Percentiles rank a stretch among this genome's conserved stretches.
These are phyloP conservation scores for Zangia roseola DNA, from an alignment of 768 basidiomycete genomes.

Conservation along the genomic window DNA sequence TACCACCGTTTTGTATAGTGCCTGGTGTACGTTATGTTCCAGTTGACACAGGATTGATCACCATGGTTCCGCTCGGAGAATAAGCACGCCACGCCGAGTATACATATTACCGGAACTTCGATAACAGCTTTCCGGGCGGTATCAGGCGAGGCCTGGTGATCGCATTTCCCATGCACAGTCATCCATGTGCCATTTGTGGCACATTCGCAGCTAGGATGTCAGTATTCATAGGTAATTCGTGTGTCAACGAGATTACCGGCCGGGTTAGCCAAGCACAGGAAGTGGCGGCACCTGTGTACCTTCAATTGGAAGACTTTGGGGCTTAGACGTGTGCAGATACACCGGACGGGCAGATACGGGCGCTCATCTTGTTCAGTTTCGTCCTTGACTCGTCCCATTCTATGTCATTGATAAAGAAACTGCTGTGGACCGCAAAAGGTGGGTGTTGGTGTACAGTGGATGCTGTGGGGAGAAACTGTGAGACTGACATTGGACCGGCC, in stretches of 20 bases:
- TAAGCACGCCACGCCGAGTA: no score
- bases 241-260: not conserved
- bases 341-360: not conserved
- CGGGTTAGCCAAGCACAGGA: constrained; percentile 1
- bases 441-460: not conserved
- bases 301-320: not conserved
- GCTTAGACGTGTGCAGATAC: not conserved
- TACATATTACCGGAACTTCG: no score
- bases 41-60: no score
- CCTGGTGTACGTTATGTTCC: no score
- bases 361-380: not conserved
- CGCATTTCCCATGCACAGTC: no score
- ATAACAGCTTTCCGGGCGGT: no score
- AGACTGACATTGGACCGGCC: not conserved
- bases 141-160: no score
- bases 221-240: no score
- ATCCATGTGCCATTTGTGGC: no score
- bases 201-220: no score
- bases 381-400: not conserved
- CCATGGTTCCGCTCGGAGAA: no score
- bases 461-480: not conserved
- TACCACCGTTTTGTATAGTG: no score
- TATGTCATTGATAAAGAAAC: not conserved
- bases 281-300: not conserved
- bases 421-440: constrained; percentile 2